Conservation (phyloP, 2,329 filamentous ascomycete species). For the Cercospora sojina region DNA sequence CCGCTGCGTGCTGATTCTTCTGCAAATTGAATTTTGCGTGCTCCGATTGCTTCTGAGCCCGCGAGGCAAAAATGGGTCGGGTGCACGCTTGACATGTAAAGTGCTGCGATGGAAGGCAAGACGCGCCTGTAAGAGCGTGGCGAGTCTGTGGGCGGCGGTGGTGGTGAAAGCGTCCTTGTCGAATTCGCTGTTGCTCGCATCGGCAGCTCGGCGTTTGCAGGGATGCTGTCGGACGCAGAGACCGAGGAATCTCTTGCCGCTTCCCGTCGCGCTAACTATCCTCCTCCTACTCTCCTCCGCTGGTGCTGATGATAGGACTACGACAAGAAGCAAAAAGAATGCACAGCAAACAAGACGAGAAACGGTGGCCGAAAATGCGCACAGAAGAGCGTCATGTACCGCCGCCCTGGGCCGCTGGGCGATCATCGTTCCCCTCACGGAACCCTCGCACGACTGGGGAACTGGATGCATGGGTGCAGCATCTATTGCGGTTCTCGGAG, state of each 20-base stretch:
- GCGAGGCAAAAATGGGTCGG: neutral
- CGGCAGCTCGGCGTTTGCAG: constrained; percentile 5
- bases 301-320: neutral
- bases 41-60: neutral
- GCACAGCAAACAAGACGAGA: neutral
- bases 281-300: neutral
- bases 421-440: constrained; percentile 15
- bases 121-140: neutral
- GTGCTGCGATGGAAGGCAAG: neutral
- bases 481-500: constrained; percentile 7
- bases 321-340: neutral
- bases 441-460: constrained; percentile 4
- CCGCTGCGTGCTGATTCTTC: neutral
- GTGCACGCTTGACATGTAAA: neutral
- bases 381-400: neutral
- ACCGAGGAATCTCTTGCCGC: constrained; percentile 10
- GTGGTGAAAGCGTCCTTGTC: neutral
- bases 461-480: constrained; percentile 8
- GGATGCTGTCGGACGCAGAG: constrained; percentile 1
- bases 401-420: neutral
- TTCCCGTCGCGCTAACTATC: constrained; percentile 6
- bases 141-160: neutral
- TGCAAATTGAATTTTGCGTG: constrained; percentile 1
- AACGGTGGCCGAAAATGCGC: neutral
- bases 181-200: neutral